A percentile compares a stretch with the other conserved stretches of the same genome.
Evolutionary conservation across 306 rosid species (phyloP).

Genomic region (Castanospermum australe): DNA sequence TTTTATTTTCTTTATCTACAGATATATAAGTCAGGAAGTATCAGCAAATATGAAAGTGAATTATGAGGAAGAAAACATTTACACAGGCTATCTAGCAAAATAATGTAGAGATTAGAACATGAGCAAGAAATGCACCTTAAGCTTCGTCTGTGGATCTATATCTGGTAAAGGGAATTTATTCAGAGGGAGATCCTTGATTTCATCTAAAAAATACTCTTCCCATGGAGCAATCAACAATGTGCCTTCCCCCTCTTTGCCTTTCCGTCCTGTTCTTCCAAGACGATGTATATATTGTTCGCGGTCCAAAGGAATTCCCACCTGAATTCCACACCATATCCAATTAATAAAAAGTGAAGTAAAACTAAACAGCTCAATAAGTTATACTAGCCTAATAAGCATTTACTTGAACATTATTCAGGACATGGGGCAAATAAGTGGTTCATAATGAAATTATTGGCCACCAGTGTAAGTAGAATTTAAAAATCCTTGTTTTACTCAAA

Average conservation of each 20-base stretch:
- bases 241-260: constrained; percentile 88
- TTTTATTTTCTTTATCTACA: background rate
- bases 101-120: background rate
- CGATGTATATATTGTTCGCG: constrained; percentile 92
- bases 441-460: background rate
- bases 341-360: constrained; percentile 1
- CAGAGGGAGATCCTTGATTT: constrained; percentile 79
- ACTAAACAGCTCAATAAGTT: background rate
- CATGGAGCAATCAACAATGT: constrained; percentile 86
- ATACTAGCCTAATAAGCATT: background rate
- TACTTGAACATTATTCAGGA: background rate
- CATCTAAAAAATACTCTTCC: constrained; percentile 84
- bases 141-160: constrained; percentile 52
- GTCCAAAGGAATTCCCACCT: constrained; percentile 87
- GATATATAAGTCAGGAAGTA: background rate
- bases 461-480: background rate
- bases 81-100: background rate
- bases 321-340: background rate
- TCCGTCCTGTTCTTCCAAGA: constrained; percentile 93
- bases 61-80: background rate
- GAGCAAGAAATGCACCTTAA: constrained; percentile 53
- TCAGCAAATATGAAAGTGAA: background rate
- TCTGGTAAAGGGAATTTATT: constrained; percentile 56
- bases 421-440: background rate
- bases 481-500: background rate